phyloP scores from a whole-genome alignment of 2,329 filamentous ascomycete genomes.

The Talaromyces verruculosus region DNA sequence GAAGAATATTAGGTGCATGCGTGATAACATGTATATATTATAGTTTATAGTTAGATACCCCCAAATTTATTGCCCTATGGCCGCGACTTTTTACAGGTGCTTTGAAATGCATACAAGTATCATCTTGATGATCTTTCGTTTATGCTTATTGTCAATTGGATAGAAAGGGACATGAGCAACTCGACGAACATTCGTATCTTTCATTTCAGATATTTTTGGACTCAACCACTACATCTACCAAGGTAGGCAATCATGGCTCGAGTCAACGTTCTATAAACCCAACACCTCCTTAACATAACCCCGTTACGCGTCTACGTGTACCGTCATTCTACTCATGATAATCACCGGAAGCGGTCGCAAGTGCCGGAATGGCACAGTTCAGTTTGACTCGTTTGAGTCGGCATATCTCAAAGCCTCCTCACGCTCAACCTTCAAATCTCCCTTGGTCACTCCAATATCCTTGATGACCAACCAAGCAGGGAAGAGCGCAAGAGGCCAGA shows the following conservation, averaged over 20 bases:
- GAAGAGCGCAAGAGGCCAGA: conserved; percentile 64
- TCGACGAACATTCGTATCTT: neutral
- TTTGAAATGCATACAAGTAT: neutral
- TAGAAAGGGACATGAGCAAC: neutral
- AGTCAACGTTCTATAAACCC: neutral
- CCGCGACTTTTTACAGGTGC: neutral
- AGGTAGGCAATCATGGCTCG: neutral
- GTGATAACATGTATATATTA: neutral
- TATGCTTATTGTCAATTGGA: neutral
- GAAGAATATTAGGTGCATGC: neutral
- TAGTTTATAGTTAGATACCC: neutral
- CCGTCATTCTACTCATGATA: neutral
- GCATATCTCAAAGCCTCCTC: conserved; percentile 22
- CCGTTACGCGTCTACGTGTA: neutral
- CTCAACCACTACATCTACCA: neutral
- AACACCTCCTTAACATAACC: neutral
- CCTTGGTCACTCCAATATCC: conserved; percentile 49
- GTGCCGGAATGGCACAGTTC: neutral
- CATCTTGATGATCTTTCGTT: neutral
- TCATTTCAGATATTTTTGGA: neutral
- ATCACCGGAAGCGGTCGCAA: neutral
- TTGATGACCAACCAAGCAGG: conserved; percentile 68
- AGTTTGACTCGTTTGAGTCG: neutral
- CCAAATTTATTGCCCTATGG: neutral
- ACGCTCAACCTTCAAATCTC: conserved; percentile 33